Conservation (phyloP, 1,139 yeast genomes). For the Scheffersomyces illinoinensis region DNA sequence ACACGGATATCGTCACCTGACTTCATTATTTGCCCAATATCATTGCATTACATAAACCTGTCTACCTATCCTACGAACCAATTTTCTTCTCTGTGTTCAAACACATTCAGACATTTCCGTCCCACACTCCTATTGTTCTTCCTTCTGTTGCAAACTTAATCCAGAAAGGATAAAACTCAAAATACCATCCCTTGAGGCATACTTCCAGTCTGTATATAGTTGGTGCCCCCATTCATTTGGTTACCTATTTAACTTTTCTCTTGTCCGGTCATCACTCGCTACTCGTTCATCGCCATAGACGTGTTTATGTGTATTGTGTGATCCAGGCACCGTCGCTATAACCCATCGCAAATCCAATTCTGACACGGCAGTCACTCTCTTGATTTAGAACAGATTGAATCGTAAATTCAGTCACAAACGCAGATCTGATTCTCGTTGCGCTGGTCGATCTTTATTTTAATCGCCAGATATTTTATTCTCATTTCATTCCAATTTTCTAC, state of each 20-base stretch:
- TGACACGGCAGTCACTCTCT: neutral
- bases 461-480: neutral
- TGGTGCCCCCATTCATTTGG: neutral
- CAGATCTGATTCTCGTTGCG: neutral
- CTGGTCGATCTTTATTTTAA: neutral
- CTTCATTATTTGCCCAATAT: neutral
- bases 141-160: neutral
- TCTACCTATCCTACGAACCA: neutral
- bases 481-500: neutral
- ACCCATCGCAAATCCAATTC: neutral
- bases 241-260: neutral
- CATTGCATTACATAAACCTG: neutral
- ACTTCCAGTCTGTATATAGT: neutral
- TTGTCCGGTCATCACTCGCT: neutral
- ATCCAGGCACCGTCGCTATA: neutral
- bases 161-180: neutral
- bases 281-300: neutral
- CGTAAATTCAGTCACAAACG: neutral
- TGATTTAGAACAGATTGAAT: neutral
- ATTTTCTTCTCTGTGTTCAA: neutral
- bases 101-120: neutral
- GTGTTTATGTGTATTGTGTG: neutral
- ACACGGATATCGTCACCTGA: too few relatives aligned
- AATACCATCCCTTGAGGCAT: neutral
- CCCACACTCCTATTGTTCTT: neutral